Conservation (phyloP, 2,329 filamentous ascomycete species). For the Cladophialophora psammophila region DNA sequence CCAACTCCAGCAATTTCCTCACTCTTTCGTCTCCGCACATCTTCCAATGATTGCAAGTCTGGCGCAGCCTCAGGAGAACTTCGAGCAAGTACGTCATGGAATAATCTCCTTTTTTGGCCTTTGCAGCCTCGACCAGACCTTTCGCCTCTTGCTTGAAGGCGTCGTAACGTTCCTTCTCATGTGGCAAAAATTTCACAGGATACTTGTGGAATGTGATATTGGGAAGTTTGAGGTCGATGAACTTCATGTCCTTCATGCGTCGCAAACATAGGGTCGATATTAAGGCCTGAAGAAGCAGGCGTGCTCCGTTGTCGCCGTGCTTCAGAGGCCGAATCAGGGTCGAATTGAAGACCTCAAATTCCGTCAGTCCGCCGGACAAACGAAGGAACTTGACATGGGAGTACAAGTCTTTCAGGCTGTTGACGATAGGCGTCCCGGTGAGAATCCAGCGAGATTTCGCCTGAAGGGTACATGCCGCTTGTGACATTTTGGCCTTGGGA, state of each 20-base stretch:
- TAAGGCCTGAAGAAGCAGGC: conserved; percentile 73
- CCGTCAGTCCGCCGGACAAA: conserved; percentile 77
- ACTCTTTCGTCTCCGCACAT: conserved; percentile 75
- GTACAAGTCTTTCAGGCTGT: conserved; percentile 80
- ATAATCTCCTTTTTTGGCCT: conserved; percentile 55
- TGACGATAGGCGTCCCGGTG: conserved; percentile 83
- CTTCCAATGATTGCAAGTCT: conserved; percentile 89
- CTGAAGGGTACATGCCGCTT: conserved; percentile 71
- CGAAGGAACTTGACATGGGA: conserved; percentile 79
- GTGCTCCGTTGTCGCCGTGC: conserved; percentile 63
- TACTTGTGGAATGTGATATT: conserved; percentile 80
- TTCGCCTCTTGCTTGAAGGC: conserved; percentile 71
- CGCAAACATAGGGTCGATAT: conserved; percentile 83
- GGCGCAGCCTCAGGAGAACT: conserved; percentile 79
- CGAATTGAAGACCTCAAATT: conserved; percentile 75
- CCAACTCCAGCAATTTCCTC: conserved; percentile 71
- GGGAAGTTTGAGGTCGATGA: conserved; percentile 81
- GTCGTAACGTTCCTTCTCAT: conserved; percentile 80
- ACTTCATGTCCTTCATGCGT: conserved; percentile 86
- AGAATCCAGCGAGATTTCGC: conserved; percentile 80
- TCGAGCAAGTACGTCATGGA: conserved; percentile 80
- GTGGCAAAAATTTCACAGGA: conserved; percentile 72
- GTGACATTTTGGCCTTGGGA: conserved; percentile 72
- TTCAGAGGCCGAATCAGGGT: conserved; percentile 74
- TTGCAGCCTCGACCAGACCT: conserved; percentile 61